Evolutionary conservation across 768 basidiomycete species (phyloP), one percentile per base, ranked within the genome.

Genomic region (Russula earlei): DNA sequence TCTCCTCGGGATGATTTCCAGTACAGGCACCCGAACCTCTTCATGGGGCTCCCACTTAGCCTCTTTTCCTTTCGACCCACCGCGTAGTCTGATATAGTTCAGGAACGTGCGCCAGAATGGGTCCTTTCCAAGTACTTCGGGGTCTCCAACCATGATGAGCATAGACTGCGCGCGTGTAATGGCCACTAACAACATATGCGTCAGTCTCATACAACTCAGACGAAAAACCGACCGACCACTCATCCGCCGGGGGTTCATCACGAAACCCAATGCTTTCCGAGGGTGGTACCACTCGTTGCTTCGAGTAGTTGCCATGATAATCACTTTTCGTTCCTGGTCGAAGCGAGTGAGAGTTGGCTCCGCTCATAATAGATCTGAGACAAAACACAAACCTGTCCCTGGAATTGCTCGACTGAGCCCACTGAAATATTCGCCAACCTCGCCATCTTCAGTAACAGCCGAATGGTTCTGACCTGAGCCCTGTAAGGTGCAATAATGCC

Each of bases 91-190:
- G 22, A 83, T 71, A 59, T 77, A 81, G 65, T 81, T 82, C 55
- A 85, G 63, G 72, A 85, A 83, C 0, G 65, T 64, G 9, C 79
- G 70, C 84, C 83, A 85, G 1, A 82, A 67, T 0, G 75, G 77
- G 62, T 84, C 82, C 29, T 82, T 72, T 3, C 74, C 76, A 5
- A 85, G 73, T 4, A 83, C 75, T 4, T 68, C 66, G 0, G 83
- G 79, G 62, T 85, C 78, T 4, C 83, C 84, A 45, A 86, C 67
- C 46, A 85, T 69, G 58, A 85, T 77, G 15, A 86, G 74, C 4
- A 85, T 69, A 0, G 82, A 78, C 65, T 84, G 76, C 0, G 82
- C 82, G 12, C 83, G 80, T 0, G 84, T 87, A 12, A 87, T 67
- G 5, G 83, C 81, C 36, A 87, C 84, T 84, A 47, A 8, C 45